Evolutionary conservation across 495 filamentous ascomycete genomes (phyloP).

Genomic region (Penicillium desertorum): DNA sequence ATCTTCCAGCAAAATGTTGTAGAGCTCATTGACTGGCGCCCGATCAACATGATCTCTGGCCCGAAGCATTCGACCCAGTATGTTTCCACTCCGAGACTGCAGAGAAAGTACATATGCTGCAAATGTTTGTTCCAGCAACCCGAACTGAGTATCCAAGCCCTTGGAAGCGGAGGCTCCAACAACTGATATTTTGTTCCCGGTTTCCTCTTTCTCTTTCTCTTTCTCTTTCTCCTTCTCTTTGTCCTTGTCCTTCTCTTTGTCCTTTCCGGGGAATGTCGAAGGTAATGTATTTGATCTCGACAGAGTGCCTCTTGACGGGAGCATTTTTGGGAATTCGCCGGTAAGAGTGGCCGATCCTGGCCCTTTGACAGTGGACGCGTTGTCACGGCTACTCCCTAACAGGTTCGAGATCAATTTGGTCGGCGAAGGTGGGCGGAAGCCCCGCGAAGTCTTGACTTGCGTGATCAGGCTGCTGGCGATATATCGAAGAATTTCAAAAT

Average conservation of each 20-base stretch:
- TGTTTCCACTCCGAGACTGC: slow-evolving; percentile 78
- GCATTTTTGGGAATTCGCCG: slow-evolving; percentile 43
- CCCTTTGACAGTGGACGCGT: slow-evolving; percentile 34
- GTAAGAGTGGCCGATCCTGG: slow-evolving; percentile 39
- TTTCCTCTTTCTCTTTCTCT: slow-evolving; percentile 29
- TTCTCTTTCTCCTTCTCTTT: not conserved
- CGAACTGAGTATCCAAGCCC: slow-evolving; percentile 51
- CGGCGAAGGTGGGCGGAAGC: slow-evolving; percentile 75
- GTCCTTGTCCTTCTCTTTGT: slow-evolving; percentile 30
- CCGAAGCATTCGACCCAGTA: slow-evolving; percentile 72
- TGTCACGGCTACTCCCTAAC: slow-evolving; percentile 57
- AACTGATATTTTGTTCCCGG: slow-evolving; percentile 36
- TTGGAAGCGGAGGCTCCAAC: slow-evolving; percentile 26
- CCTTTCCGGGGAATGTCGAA: slow-evolving; percentile 36
- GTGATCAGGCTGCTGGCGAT: slow-evolving; percentile 62
- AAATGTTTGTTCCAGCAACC: slow-evolving; percentile 81
- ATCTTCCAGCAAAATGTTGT: slow-evolving; percentile 80
- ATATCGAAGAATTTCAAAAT: slow-evolving; percentile 70
- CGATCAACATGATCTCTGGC: slow-evolving; percentile 71
- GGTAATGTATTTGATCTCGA: slow-evolving; percentile 46
- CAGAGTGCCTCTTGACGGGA: slow-evolving; percentile 34
- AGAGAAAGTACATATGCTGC: slow-evolving; percentile 79
- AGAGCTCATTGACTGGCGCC: slow-evolving; percentile 82
- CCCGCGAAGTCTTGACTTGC: slow-evolving; percentile 51
- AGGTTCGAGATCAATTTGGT: slow-evolving; percentile 89